Evolutionary conservation across 176 grass and related monocot genomes (phyloP), one percentile per base, ranked within the genome.

Genomic region (Bromus sterilis): DNA sequence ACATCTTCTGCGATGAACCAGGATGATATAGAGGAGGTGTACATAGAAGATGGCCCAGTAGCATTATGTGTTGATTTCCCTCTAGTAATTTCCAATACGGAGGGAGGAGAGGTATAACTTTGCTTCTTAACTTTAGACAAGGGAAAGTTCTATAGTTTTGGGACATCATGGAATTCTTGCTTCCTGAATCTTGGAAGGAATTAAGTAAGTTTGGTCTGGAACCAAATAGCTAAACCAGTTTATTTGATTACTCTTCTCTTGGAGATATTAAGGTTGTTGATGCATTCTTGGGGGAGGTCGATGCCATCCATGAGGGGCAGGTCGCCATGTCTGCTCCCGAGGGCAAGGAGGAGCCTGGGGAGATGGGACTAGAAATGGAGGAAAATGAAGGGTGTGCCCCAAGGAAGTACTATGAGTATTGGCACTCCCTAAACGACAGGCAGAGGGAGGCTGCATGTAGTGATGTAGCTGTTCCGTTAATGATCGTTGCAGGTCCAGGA

Each of bases 401-500:
- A 71, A 77, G 80, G 37, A 94, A 94, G 69, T 94, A 93, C 68
- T 71, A 81, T 14, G 95, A 94, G n/a, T 98, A 98, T 91, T 61
- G 93, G 67, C 57, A 91, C 43, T 93, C 92, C 32, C 83, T 98
- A 73, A 94, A 93, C 1, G 81, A 98, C 67, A 93, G 49, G 10
- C 88, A 94, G 74, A 93, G 90, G 83, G 92, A 93, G 61, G 95
- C 92, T 36, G 90, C 92, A 62, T 98, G 88, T 71, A 91, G 89
- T 41, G 86, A 98, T 71, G 89, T 91, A 21, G 81, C 88, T 14
- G 56, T 98, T 69, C 95, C 95, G 23, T 74, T 98, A 69, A 94
- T 94, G 88, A 94, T 98, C 18, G 84, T 93, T 43, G 92, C 90
- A 18, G 95, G 95, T 66, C 95, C 92, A 33, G 90, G 95, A 80